A percentile compares a stretch with the other conserved stretches of the same genome.
phyloP scores from a whole-genome alignment of 805 yeast genomes.

The Kodamaea laetipori region DNA sequence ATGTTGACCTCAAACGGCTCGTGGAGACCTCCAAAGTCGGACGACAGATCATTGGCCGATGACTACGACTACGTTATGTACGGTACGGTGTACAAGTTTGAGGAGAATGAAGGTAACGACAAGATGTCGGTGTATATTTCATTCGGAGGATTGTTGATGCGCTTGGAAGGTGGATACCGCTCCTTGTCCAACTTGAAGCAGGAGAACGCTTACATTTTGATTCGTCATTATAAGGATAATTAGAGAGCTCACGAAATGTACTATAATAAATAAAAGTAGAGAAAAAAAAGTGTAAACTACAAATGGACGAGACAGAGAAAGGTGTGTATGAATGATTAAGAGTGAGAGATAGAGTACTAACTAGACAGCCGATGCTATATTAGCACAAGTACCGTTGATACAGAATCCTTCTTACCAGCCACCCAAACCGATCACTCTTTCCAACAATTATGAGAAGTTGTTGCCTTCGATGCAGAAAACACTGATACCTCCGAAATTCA shows the following conservation, averaged over 20 bases:
- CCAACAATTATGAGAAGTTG: slow-evolving; percentile 43
- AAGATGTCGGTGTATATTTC: slow-evolving; percentile 87
- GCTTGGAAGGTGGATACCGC: slow-evolving; percentile 94
- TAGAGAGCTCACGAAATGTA: slow-evolving; percentile 4
- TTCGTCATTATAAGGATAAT: slow-evolving; percentile 63
- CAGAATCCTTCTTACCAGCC: slow-evolving; percentile 53
- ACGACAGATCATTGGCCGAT: slow-evolving; percentile 86
- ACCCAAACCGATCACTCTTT: slow-evolving; percentile 57
- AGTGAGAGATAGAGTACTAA: slow-evolving; percentile 10
- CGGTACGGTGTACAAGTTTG: slow-evolving; percentile 96
- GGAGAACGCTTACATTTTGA: slow-evolving; percentile 87
- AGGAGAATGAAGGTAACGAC: slow-evolving; percentile 70
- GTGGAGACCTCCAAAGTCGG: slow-evolving; percentile 83
- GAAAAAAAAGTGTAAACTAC: slow-evolving; percentile 2
- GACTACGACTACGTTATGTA: slow-evolving; percentile 98
- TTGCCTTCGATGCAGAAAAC: slow-evolving; percentile 35
- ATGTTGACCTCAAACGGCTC: slow-evolving; percentile 57
- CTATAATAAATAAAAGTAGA: not conserved
- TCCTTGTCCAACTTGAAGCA: slow-evolving; percentile 86
- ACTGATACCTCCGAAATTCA: slow-evolving; percentile 41
- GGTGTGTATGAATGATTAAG: slow-evolving; percentile 18
- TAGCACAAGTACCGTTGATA: slow-evolving; percentile 57
- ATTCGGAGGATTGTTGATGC: slow-evolving; percentile 91
- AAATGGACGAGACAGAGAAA: slow-evolving; percentile 23
- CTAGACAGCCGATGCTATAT: slow-evolving; percentile 45